Percentiles rank a stretch among this genome's conserved stretches.
These are phyloP conservation scores for Lyophyllum semitale DNA, from an alignment of 768 basidiomycete species.

Conservation along the genomic window DNA sequence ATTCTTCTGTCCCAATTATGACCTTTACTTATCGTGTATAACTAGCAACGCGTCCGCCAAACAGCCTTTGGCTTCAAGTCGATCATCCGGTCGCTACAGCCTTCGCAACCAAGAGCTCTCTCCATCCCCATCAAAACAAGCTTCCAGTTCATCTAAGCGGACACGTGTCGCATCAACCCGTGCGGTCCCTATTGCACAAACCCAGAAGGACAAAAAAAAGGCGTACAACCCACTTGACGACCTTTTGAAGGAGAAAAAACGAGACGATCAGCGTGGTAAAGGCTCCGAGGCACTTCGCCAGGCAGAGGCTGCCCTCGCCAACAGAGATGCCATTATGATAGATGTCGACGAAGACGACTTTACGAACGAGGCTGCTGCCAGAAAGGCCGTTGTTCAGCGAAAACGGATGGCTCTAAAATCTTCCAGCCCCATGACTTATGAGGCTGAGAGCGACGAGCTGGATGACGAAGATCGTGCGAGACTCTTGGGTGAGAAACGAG, in stretches of 20 bases:
- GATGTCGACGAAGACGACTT: conserved; percentile 38
- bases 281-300: conserved; percentile 42
- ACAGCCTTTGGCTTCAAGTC: not conserved
- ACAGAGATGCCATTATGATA: conserved; percentile 30
- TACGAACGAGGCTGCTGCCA: conserved; percentile 40
- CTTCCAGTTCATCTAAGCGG: conserved; percentile 10
- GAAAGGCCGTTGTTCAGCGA: conserved; percentile 33
- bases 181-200: conserved; percentile 10
- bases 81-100: conserved; percentile 2
- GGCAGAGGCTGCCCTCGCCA: conserved; percentile 43
- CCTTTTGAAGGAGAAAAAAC: conserved; percentile 55
- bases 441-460: conserved; percentile 22
- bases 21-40: not conserved
- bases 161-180: conserved; percentile 7
- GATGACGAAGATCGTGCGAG: conserved; percentile 34
- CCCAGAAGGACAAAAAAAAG: conserved; percentile 18
- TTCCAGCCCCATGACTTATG: conserved; percentile 19
- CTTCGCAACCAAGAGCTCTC: conserved; percentile 11
- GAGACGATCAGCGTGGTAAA: conserved; percentile 38
- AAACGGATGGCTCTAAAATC: conserved; percentile 16
- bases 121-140: conserved; percentile 9
- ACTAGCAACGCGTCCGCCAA: not conserved
- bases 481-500: conserved; percentile 41
- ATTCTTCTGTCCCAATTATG: not conserved
- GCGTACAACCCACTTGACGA: conserved; percentile 52